phyloP scores from a whole-genome alignment of 2,329 filamentous ascomycete genomes.

The Aspergillus ochraceus region DNA sequence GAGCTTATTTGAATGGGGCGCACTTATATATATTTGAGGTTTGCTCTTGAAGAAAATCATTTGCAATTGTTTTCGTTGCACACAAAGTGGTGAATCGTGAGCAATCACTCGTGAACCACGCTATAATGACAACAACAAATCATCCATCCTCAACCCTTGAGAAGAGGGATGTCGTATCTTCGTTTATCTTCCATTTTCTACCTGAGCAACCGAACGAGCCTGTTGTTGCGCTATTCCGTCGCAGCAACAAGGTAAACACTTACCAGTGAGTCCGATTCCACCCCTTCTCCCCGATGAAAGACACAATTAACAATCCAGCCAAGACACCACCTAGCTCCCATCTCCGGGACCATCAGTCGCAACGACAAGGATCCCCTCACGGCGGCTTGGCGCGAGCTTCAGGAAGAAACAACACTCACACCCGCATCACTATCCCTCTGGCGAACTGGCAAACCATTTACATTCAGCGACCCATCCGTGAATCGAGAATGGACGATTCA shows the following conservation, averaged over 20 bases:
- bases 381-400: conserved; percentile 63
- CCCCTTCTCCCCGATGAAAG: background rate
- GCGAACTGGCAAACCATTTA: conserved; percentile 59
- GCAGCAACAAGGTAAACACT: conserved; percentile 59
- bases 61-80: background rate
- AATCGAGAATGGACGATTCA: conserved; percentile 62
- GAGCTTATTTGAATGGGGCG: too few relatives aligned
- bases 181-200: conserved; percentile 41
- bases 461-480: conserved; percentile 55
- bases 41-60: too few relatives aligned
- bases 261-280: conserved; percentile 51
- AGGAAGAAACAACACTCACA: conserved; percentile 61
- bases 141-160: conserved; percentile 13
- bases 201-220: conserved; percentile 27
- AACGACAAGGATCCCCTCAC: conserved; percentile 54
- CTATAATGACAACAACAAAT: background rate
- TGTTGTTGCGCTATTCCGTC: conserved; percentile 61
- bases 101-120: background rate
- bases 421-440: conserved; percentile 50
- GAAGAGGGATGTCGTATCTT: conserved; percentile 43
- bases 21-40: too few relatives aligned
- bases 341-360: conserved; percentile 61
- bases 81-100: too few relatives aligned
- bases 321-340: conserved; percentile 58
- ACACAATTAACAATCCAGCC: conserved; percentile 18